Evolutionary conservation across 2,329 filamentous ascomycete species (phyloP).

Genomic region (Sporothrix brasiliensis): DNA sequence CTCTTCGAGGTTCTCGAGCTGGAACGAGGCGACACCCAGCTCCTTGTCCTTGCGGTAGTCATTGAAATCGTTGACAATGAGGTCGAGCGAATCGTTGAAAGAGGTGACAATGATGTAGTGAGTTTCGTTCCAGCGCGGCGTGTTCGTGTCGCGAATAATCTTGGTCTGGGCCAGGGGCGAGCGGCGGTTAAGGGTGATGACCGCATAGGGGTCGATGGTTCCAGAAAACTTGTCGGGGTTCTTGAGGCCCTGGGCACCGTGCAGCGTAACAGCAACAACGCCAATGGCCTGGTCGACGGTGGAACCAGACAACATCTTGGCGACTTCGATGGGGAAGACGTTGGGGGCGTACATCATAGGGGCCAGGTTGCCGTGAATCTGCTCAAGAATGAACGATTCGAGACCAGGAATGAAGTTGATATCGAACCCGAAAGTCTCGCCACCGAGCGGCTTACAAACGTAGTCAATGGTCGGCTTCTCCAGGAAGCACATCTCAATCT

Average conservation of each 20-base stretch:
- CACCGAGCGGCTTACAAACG: constrained; percentile 94
- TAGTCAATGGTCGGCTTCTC: constrained; percentile 90
- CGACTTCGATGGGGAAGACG: constrained; percentile 96
- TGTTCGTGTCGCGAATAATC: constrained; percentile 78
- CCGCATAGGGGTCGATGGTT: constrained; percentile 86
- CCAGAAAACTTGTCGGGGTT: constrained; percentile 93
- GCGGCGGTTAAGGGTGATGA: constrained; percentile 81
- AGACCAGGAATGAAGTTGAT: constrained; percentile 98
- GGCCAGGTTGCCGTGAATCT: constrained; percentile 88
- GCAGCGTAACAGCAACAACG: constrained; percentile 86
- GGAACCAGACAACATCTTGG: constrained; percentile 94
- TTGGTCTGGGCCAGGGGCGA: constrained; percentile 85
- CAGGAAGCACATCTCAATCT: constrained; percentile 92
- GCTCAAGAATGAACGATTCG: constrained; percentile 90
- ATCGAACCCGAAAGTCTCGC: constrained; percentile 93
- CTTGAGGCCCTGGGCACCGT: constrained; percentile 89
- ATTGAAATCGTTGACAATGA: constrained; percentile 89
- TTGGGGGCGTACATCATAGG: constrained; percentile 99
- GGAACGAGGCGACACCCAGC: constrained; percentile 82
- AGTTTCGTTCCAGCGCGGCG: constrained; percentile 94
- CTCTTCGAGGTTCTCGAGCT: constrained; percentile 78
- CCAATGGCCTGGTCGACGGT: constrained; percentile 95
- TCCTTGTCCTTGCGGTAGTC: constrained; percentile 97
- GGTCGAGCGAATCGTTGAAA: constrained; percentile 81
- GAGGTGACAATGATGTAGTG: constrained; percentile 94